Conservation (phyloP, 75 land plant species). For the Adiantum capillusveneris region DNA sequence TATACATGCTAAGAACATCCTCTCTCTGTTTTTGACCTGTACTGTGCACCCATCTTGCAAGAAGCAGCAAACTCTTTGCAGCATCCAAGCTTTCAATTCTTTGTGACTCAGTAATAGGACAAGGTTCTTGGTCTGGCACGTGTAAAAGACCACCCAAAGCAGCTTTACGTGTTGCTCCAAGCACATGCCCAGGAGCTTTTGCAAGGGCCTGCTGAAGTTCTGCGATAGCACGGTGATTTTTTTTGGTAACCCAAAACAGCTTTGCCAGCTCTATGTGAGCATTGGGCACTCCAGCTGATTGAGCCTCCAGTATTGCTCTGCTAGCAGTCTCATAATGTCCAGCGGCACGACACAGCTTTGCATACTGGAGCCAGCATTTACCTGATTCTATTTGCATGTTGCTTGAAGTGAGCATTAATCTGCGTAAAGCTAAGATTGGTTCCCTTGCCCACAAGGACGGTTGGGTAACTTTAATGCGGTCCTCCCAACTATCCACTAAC, state of each 20-base stretch:
- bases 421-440: conserved; percentile 83
- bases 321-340: conserved; percentile 97
- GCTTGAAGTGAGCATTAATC: conserved; percentile 63
- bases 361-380: conserved; percentile 96
- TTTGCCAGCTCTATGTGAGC: conserved; percentile 91
- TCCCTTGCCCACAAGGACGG: conserved; percentile 96
- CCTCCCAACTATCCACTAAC: conserved; percentile 65
- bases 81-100: conserved; percentile 50
- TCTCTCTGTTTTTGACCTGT: conserved; percentile 99
- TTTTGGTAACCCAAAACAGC: conserved; percentile 74
- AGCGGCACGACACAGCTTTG: conserved; percentile 90
- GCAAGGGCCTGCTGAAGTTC: conserved; percentile 83
- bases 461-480: conserved; percentile 70
- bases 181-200: conserved; percentile 59
- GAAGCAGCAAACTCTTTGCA: conserved; percentile 77
- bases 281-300: conserved; percentile 79
- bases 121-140: conserved; percentile 24
- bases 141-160: conserved; percentile 65
- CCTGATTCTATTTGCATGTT: conserved; percentile 70
- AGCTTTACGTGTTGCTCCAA: conserved; percentile 59
- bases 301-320: conserved; percentile 88
- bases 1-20: conserved; percentile 79
- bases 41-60: conserved; percentile 90
- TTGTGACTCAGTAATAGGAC: conserved; percentile 9
- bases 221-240: conserved; percentile 83